Evolutionary conservation across 139 green algal species (phyloP).

Genomic region (Spirogloea muscicola): DNA sequence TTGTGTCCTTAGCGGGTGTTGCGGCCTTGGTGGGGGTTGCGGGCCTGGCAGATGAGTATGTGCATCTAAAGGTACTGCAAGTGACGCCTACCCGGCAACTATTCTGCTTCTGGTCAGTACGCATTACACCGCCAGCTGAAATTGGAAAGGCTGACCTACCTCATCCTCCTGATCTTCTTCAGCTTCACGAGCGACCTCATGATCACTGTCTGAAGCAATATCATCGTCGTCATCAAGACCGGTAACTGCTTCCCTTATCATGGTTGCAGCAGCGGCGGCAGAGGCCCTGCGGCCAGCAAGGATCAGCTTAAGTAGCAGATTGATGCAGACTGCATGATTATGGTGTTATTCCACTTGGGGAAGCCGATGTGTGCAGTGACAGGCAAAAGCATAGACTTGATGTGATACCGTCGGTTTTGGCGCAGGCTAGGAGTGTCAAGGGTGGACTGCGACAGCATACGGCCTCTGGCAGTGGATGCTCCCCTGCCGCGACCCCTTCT

Average conservation of each 20-base stretch:
- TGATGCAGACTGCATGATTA: not conserved
- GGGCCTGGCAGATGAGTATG: not conserved
- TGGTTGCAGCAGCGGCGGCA: not conserved
- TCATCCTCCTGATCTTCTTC: not conserved
- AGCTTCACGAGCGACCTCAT: not conserved
- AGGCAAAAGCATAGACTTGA: not conserved
- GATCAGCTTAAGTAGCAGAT: conserved; percentile 27
- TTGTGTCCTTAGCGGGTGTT: not conserved
- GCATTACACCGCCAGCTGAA: no score
- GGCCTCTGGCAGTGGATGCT: not conserved
- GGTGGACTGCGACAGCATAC: not conserved
- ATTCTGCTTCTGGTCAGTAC: not conserved
- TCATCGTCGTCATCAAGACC: not conserved
- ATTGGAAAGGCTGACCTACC: not conserved
- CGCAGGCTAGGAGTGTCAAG: not conserved
- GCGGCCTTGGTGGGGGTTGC: not conserved
- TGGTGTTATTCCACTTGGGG: not conserved
- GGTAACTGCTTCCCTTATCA: not conserved
- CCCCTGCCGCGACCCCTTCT: conserved; percentile 1
- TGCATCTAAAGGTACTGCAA: not conserved
- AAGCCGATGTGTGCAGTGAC: no score
- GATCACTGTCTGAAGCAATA: not conserved
- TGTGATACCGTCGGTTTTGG: not conserved
- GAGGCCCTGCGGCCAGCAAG: not conserved
- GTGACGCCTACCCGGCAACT: not conserved